Evolutionary conservation across 768 basidiomycete genomes (phyloP), one percentile per base, ranked within the genome.

Genomic region (Termitomyces eurrhizus): DNA sequence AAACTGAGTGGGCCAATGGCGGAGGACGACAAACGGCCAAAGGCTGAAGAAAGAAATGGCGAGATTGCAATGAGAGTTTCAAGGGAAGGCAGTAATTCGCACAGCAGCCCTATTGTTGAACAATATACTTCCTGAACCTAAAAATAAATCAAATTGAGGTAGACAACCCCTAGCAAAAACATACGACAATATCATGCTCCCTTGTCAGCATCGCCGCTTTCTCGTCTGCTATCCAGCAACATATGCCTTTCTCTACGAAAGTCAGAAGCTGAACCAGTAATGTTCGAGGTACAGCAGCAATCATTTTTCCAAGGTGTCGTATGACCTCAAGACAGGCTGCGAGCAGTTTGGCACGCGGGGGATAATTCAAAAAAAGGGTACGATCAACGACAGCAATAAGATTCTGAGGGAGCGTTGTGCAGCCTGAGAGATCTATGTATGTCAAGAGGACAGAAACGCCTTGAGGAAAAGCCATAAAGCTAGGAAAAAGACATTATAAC

Each of bases 181-280:
- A 44, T 68, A 87, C 87, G 60, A 82, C 62, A 51, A 74, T 69
- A 54, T 79, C 80, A 57, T 83, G 81, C 36, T 84, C 79, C 7
- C 74, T 65, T 4, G 76, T 75, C 3, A 72, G 64, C 52, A 88
- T 71, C 16, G 75, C 60, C 26, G 73, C 70, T 0, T 64, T 48
- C 41, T 75, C 74, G 60, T 87, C 86, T 46, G 74, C 75, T 24
- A 88, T 78, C 87, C 87, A 88, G 35, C 71, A 64, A 56, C 72
- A 73, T 5, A 86, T 64, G 26, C 81, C 69, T 37, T 73, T 67
- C 26, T 76, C 74, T 32, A 83, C 68, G 12, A 61, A 61, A 16
- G 64, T 64, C 9, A 86, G 62, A n/a, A 80, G 65, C 12, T 64
- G 64, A 7, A 79, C 21, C 21, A 21, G 21, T 21, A 21, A 21